These are phyloP conservation scores for Coemansia asiatica DNA, from an alignment of 192 early-diverging fungal species.

Conservation along the genomic window DNA sequence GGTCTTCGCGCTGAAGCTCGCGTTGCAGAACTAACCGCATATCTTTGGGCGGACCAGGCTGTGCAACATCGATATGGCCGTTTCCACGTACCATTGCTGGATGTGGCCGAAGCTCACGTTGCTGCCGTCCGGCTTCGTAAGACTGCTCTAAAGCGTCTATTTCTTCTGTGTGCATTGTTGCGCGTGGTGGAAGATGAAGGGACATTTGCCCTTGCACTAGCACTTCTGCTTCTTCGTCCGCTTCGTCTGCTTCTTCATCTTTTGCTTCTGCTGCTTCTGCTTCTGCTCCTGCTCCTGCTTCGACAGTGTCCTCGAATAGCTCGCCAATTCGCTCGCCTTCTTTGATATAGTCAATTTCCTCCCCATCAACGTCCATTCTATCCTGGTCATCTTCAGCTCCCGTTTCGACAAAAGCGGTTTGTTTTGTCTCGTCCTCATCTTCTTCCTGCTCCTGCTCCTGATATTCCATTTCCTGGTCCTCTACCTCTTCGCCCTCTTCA, in stretches of 20 bases:
- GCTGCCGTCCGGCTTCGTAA: background rate
- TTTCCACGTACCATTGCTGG: slow-evolving; percentile 18
- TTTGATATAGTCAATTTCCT: background rate
- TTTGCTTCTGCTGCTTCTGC: background rate
- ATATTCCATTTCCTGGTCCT: slow-evolving; percentile 9
- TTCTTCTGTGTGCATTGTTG: background rate
- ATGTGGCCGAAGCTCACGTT: slow-evolving; percentile 15
- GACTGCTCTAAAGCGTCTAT: background rate
- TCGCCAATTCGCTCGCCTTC: background rate
- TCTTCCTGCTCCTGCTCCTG: background rate
- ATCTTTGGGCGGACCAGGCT: slow-evolving; percentile 18
- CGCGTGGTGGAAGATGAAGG: slow-evolving; percentile 17
- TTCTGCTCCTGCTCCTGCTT: background rate
- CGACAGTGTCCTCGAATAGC: background rate
- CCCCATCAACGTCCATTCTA: background rate
- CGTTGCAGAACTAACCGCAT: slow-evolving; percentile 52
- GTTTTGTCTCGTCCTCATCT: background rate
- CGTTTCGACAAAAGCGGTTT: background rate
- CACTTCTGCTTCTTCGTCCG: background rate
- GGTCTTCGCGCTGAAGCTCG: slow-evolving; percentile 47
- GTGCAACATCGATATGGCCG: slow-evolving; percentile 6
- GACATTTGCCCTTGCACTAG: background rate
- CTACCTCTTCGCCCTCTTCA: slow-evolving; percentile 15
- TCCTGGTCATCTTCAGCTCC: background rate
- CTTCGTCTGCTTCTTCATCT: slow-evolving; percentile 2